phyloP scores from a whole-genome alignment of 148 eudicot genomes.

The Amaranthus hypochondriacus region DNA sequence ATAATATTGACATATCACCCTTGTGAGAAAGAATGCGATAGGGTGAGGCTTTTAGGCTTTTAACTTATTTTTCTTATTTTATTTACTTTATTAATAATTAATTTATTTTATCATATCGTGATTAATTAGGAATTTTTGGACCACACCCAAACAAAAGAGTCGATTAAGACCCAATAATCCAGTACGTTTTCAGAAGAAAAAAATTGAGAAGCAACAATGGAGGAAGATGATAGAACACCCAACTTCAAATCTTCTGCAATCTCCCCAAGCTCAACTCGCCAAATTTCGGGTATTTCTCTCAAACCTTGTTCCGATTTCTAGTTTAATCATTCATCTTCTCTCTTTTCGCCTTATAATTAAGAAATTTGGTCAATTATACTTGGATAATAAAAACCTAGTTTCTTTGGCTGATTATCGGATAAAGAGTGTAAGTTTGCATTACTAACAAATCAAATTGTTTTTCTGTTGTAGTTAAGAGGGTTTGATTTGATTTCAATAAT shows the following conservation, averaged over 20 bases:
- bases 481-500: not conserved
- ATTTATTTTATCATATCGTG: too few relatives aligned
- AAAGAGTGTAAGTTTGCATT: not conserved
- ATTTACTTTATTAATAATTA: too few relatives aligned
- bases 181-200: not conserved
- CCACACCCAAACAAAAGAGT: too few relatives aligned
- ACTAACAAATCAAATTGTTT: not conserved
- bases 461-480: not conserved
- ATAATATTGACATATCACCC: too few relatives aligned
- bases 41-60: too few relatives aligned
- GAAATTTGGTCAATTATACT: not conserved
- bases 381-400: not conserved
- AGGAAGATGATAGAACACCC: conserved; percentile 38
- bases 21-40: too few relatives aligned
- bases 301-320: not conserved
- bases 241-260: conserved; percentile 40
- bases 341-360: not conserved
- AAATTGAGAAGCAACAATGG: conserved; percentile 12
- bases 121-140: too few relatives aligned
- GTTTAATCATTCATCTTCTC: not conserved
- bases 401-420: not conserved
- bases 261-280: conserved; percentile 50
- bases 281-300: conserved; percentile 52
- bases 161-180: too few relatives aligned
- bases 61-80: too few relatives aligned